Conservation (phyloP, 306 rosid genomes). For the Gillenia trifoliata region DNA sequence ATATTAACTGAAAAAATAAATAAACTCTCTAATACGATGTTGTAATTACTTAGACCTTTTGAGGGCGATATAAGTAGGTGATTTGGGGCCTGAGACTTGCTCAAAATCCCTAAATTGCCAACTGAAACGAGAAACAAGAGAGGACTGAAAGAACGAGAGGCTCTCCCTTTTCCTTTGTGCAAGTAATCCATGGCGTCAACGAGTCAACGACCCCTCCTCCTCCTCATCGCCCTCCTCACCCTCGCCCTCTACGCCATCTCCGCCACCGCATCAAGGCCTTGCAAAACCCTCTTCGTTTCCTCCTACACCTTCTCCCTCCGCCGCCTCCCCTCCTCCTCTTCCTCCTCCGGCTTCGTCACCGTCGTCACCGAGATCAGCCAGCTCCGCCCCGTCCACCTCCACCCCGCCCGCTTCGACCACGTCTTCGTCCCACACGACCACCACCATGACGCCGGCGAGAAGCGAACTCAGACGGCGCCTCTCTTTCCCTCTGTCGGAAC, state of each 20-base stretch:
- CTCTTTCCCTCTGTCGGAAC: slow-evolving; percentile 5
- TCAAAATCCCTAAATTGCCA: neutral
- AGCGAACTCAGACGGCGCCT: neutral
- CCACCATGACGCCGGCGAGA: neutral
- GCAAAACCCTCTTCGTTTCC: slow-evolving; percentile 64
- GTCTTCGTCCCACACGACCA: slow-evolving; percentile 7
- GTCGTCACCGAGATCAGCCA: slow-evolving; percentile 42
- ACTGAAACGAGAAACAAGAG: too few relatives aligned
- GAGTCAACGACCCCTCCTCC: slow-evolving; percentile 22
- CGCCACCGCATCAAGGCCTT: slow-evolving; percentile 59
- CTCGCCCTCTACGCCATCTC: slow-evolving; percentile 22
- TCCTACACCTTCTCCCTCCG: slow-evolving; percentile 59
- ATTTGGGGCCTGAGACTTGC: neutral
- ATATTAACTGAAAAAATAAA: too few relatives aligned
- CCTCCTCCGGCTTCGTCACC: slow-evolving; percentile 33
- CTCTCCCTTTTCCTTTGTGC: neutral
- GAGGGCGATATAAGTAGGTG: neutral
- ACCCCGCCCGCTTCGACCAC: slow-evolving; percentile 16
- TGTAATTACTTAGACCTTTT: neutral
- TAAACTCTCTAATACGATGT: neutral
- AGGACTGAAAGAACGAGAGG: neutral
- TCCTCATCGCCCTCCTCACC: slow-evolving; percentile 8
- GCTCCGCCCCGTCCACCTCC: slow-evolving; percentile 20
- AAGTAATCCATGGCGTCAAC: slow-evolving; percentile 34
- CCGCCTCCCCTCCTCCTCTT: slow-evolving; percentile 28